Evolutionary conservation across 352 stramenopile species (phyloP).

Genomic region (Phytophthora chlamydospora): DNA sequence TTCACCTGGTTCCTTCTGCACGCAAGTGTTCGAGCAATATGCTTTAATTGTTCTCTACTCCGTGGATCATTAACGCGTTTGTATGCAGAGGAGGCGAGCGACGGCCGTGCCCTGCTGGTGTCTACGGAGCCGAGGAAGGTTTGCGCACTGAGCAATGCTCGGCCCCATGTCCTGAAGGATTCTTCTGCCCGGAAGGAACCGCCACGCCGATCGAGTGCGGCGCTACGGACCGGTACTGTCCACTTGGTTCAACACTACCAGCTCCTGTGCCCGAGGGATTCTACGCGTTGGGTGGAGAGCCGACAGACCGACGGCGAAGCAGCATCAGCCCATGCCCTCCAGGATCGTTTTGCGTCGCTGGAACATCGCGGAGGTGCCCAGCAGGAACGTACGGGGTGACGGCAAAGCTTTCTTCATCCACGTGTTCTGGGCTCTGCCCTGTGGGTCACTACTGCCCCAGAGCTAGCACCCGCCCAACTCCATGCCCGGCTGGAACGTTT

Average conservation of each 20-base stretch:
- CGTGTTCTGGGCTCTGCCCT: constrained; percentile 58
- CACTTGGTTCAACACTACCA: constrained; percentile 46
- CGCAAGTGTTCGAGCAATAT: constrained; percentile 32
- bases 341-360: constrained; percentile 67
- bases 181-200: constrained; percentile 60
- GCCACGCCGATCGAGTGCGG: constrained; percentile 51
- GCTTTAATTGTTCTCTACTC: neutral
- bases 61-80: constrained; percentile 1
- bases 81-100: constrained; percentile 38
- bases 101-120: constrained; percentile 57
- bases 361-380: constrained; percentile 50
- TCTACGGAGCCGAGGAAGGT: constrained; percentile 54
- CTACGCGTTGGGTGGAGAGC: constrained; percentile 47
- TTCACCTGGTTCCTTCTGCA: constrained; percentile 65
- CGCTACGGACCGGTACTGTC: constrained; percentile 55
- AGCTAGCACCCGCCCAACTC: constrained; percentile 27
- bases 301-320: constrained; percentile 27
- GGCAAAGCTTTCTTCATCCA: constrained; percentile 21
- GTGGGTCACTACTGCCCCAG: constrained; percentile 68
- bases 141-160: constrained; percentile 57
- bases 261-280: constrained; percentile 38
- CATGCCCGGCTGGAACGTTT: constrained; percentile 63
- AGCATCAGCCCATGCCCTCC: constrained; percentile 44
- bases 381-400: constrained; percentile 54
- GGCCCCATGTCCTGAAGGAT: constrained; percentile 62